Evolutionary conservation across 2,329 filamentous ascomycete genomes (phyloP).

Genomic region (Fusarium floridanum): DNA sequence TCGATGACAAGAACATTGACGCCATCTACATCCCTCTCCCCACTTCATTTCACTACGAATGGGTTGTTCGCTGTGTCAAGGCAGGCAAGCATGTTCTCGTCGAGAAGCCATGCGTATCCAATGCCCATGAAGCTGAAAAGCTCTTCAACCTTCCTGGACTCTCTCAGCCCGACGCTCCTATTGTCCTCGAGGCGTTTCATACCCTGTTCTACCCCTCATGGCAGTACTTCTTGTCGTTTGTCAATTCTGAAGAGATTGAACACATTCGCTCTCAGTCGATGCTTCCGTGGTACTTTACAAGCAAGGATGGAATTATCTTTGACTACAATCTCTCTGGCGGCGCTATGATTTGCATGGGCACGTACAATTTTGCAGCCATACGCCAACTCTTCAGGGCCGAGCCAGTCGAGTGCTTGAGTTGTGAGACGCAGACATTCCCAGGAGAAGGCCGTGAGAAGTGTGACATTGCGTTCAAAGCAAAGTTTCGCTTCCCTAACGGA

Average conservation of each 20-base stretch:
- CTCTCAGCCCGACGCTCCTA: neutral
- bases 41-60: slow-evolving; percentile 58
- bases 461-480: neutral
- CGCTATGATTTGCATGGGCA: neutral
- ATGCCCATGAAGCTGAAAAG: slow-evolving; percentile 4
- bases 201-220: slow-evolving; percentile 8
- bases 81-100: slow-evolving; percentile 59
- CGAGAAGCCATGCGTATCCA: slow-evolving; percentile 11
- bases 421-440: neutral
- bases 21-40: slow-evolving; percentile 65
- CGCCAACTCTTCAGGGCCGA: neutral
- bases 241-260: neutral
- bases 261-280: neutral
- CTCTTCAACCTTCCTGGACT: neutral
- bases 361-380: neutral
- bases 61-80: slow-evolving; percentile 59
- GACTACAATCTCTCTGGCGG: neutral
- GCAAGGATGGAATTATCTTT: slow-evolving; percentile 4
- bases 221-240: neutral
- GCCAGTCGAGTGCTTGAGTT: neutral
- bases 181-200: slow-evolving; percentile 6
- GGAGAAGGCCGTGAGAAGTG: neutral
- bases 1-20: slow-evolving; percentile 56
- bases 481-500: neutral
- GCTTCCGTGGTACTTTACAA: slow-evolving; percentile 1